Conservation (phyloP, 2,329 filamentous ascomycete species). For the Bertia moriformis region DNA sequence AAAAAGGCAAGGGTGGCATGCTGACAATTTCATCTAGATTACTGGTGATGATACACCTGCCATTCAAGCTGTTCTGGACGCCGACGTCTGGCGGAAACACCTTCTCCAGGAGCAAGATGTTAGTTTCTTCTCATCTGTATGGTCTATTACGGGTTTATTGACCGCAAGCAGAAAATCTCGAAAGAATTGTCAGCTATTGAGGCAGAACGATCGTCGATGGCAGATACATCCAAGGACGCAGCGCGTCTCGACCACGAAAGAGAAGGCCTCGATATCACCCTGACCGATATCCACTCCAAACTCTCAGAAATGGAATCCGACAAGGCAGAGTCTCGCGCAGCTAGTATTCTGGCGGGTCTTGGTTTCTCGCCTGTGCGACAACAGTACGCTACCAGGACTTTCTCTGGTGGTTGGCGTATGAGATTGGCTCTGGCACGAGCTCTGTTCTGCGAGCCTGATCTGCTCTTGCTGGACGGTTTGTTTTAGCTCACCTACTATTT, state of each 20-base stretch:
- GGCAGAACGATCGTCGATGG: constrained; percentile 60
- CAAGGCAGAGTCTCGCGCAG: constrained; percentile 88
- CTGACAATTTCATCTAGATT: constrained; percentile 37
- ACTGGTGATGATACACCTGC: constrained; percentile 90
- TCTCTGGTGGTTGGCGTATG: constrained; percentile 99
- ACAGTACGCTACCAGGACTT: constrained; percentile 86
- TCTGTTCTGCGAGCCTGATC: constrained; percentile 92
- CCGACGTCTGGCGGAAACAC: constrained; percentile 96
- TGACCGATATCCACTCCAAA: constrained; percentile 83
- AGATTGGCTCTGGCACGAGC: constrained; percentile 85
- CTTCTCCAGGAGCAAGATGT: constrained; percentile 76
- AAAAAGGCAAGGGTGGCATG: no score
- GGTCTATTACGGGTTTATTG: neutral
- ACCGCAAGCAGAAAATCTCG: constrained; percentile 47
- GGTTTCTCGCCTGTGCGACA: constrained; percentile 91
- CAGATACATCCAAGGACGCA: constrained; percentile 83
- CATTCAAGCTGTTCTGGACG: constrained; percentile 86
- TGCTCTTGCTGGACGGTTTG: constrained; percentile 70
- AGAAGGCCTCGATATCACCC: constrained; percentile 76
- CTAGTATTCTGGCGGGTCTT: constrained; percentile 89
- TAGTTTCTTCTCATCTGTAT: constrained; percentile 19
- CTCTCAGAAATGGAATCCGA: constrained; percentile 97
- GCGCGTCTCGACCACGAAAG: constrained; percentile 71
- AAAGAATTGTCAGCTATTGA: constrained; percentile 66
- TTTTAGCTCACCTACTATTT: neutral